Base-by-base conservation (phyloP, 257 asterid species). In the Salvia hispanica region DNA sequence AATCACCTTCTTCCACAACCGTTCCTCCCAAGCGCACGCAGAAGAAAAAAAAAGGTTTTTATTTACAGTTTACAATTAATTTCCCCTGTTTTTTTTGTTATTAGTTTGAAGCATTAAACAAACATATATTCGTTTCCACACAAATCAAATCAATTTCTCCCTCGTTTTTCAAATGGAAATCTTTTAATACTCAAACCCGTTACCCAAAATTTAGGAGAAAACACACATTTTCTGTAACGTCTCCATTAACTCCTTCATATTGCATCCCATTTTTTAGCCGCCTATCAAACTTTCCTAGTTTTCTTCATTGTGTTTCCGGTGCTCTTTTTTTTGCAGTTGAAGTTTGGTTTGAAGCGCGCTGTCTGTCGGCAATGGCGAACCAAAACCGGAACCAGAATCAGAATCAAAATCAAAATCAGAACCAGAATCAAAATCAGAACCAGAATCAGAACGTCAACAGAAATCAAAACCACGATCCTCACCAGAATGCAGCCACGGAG, bases 221-320 rank as follows among this genome's bases (percentile, higher is more conserved):
- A 18, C 8, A 42, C 2, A 50, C 58, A 18, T 64, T 65, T 70
- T 67, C 28, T 31, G 81, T 83, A 82, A 82, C 88, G 84, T 80
- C 84, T 76, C 64, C 74, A 68, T 56, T 69, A 31, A 63, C 47
- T 78, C 66, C 74, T 69, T 69, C 60, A 28, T 65, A 36, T 74
- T 69, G 36, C 58, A 21, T 31, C 72, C 72, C 76, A 45, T 21
- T 60, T 70, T 71, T 62, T 77, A 75, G 83, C 76, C 79, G 80
- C 67, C 47, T n/a, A 43, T 21, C 33, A 12, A 11, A 2, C 12
- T 4, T 42, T 37, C 40, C n/a, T 47, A 58, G 47, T 48, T 7
- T 48, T 56, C 42, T 51, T 39, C 9, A 34, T 36, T 59, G 39
- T 21, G 37, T 58, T 69, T 39, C 6, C 21, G 62, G 15, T 50